Percentiles rank a stretch among this genome's conserved stretches.
Conservation (phyloP, 2,329 filamentous ascomycete species). For the Sarocladium strictum region DNA sequence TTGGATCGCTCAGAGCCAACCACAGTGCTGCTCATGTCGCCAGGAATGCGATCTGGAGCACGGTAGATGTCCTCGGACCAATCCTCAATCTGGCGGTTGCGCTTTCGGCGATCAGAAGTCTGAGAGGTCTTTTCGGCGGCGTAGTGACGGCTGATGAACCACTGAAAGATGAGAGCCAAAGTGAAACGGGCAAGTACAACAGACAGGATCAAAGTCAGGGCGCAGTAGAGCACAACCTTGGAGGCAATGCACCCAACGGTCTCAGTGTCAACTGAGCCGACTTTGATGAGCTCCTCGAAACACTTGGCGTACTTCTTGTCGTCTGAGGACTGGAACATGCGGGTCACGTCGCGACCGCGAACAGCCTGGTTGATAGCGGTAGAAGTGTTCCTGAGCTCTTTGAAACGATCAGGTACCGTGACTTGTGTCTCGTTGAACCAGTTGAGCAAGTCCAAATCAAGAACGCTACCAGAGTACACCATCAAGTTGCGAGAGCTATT, state of each 20-base stretch:
- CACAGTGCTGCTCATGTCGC: constrained; percentile 61
- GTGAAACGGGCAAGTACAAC: constrained; percentile 82
- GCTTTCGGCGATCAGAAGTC: constrained; percentile 71
- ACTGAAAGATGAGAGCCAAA: constrained; percentile 89
- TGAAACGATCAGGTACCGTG: constrained; percentile 67
- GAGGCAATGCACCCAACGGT: constrained; percentile 97
- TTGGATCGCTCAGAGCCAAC: constrained; percentile 62
- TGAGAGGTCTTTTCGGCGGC: constrained; percentile 82
- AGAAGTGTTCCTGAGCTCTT: constrained; percentile 66
- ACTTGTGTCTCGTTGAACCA: constrained; percentile 90
- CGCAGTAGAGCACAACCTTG: constrained; percentile 92
- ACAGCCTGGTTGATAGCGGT: constrained; percentile 56
- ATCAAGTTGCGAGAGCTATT: constrained; percentile 86
- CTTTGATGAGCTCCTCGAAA: constrained; percentile 89
- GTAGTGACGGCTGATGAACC: constrained; percentile 87
- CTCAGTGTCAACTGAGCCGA: constrained; percentile 91
- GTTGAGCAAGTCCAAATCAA: constrained; percentile 79
- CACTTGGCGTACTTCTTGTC: constrained; percentile 84
- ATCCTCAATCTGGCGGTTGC: constrained; percentile 91
- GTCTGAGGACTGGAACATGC: constrained; percentile 67
- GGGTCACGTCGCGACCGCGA: constrained; percentile 82
- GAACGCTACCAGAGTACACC: constrained; percentile 88
- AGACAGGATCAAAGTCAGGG: constrained; percentile 82
- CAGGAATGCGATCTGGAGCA: constrained; percentile 74
- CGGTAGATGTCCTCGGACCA: constrained; percentile 98